These are phyloP conservation scores for Henckelia pumila DNA, from an alignment of 257 asterid species.

Conservation along the genomic window DNA sequence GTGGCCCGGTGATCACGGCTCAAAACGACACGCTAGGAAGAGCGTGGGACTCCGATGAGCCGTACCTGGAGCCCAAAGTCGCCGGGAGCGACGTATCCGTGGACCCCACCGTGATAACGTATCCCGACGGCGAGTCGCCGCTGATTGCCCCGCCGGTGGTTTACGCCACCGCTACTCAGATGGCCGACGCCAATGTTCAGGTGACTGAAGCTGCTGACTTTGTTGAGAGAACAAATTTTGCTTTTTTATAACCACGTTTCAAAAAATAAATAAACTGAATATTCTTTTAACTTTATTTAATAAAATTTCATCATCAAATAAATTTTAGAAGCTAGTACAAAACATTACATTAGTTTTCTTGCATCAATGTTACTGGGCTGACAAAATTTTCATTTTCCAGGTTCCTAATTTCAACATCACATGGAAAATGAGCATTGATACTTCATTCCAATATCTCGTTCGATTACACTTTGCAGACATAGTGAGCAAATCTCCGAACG, in stretches of 20 bases:
- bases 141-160: constrained; percentile 76
- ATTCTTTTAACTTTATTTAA: too few relatives aligned
- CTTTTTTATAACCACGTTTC: too few relatives aligned
- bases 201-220: constrained; percentile 17
- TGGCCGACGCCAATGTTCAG: constrained; percentile 65
- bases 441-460: constrained; percentile 58
- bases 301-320: too few relatives aligned
- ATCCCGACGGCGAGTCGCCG: constrained; percentile 77
- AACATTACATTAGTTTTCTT: too few relatives aligned
- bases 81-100: constrained; percentile 43
- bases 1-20: constrained; percentile 39
- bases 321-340: too few relatives aligned
- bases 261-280: too few relatives aligned
- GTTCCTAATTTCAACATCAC: constrained; percentile 71
- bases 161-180: constrained; percentile 70
- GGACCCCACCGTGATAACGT: constrained; percentile 46
- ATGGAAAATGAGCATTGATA: constrained; percentile 66
- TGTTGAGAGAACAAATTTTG: too few relatives aligned
- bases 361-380: too few relatives aligned
- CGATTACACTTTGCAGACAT: constrained; percentile 89
- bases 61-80: constrained; percentile 48
- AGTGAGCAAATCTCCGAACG: constrained; percentile 69
- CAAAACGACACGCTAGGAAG: constrained; percentile 45
- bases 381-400: constrained; percentile 2
- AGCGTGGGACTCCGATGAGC: constrained; percentile 45